Evolutionary conservation across 768 basidiomycete genomes (phyloP).

Genomic region (Boletus edulis): DNA sequence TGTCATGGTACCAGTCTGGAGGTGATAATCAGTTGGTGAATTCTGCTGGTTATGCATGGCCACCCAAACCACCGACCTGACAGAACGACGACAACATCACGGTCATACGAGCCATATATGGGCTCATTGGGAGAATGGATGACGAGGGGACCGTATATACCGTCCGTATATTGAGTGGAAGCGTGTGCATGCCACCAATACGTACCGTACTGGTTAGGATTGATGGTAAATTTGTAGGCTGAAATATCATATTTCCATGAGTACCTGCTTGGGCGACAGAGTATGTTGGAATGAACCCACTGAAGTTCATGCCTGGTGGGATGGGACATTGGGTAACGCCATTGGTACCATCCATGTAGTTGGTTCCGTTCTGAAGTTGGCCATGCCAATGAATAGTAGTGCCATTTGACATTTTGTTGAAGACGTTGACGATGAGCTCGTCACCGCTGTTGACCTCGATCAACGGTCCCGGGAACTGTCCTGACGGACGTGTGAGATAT

Average conservation of each 20-base stretch:
- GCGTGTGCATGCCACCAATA: conserved; percentile 49
- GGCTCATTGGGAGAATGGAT: conserved; percentile 40
- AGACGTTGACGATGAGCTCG: conserved; percentile 34
- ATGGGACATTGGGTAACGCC: conserved; percentile 53
- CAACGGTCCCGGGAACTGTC: conserved; percentile 35
- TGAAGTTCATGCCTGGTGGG: conserved; percentile 44
- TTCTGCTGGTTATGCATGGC: background rate
- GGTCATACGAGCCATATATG: conserved; percentile 35
- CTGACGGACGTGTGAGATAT: conserved; percentile 14
- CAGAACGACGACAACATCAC: conserved; percentile 37
- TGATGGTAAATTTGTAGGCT: conserved; percentile 41
- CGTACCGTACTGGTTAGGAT: conserved; percentile 40
- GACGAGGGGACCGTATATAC: conserved; percentile 46
- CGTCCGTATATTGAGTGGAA: conserved; percentile 45
- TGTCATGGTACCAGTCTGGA: conserved; percentile 34
- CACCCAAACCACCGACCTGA: conserved; percentile 27
- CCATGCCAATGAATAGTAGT: conserved; percentile 36
- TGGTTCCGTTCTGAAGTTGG: conserved; percentile 43
- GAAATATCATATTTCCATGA: background rate
- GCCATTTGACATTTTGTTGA: conserved; percentile 31
- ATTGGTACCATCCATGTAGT: conserved; percentile 47
- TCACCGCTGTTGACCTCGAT: conserved; percentile 36
- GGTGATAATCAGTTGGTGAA: background rate
- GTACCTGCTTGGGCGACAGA: background rate
- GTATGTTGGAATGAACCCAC: conserved; percentile 19